Conservation (phyloP, 176 grass and related monocot species). For the Oryza officinalis region DNA sequence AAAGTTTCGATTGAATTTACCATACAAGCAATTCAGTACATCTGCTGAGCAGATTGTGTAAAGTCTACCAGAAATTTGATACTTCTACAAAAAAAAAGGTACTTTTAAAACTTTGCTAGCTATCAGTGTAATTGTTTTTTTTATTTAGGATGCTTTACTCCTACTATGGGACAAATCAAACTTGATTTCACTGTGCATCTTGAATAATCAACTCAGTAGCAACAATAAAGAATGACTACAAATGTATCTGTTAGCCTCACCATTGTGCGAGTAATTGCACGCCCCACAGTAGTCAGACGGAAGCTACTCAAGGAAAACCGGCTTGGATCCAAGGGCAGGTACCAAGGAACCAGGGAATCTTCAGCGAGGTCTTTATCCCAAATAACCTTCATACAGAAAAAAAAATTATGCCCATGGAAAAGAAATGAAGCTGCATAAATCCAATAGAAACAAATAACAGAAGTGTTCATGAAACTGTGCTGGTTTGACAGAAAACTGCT, state of each 20-base stretch:
- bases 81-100: neutral
- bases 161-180: conserved; percentile 8
- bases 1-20: conserved; percentile 9
- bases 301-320: conserved; percentile 88
- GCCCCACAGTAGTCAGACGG: conserved; percentile 79
- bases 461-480: neutral
- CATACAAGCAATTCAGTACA: neutral
- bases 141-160: conserved; percentile 1
- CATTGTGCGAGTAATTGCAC: conserved; percentile 73
- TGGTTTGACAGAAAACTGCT: neutral
- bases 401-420: neutral
- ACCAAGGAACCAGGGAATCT: conserved; percentile 92
- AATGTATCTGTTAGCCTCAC: conserved; percentile 40
- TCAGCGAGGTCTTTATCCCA: conserved; percentile 84
- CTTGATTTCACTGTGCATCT: conserved; percentile 19
- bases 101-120: neutral
- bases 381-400: conserved; percentile 67
- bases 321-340: conserved; percentile 83
- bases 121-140: neutral
- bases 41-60: neutral
- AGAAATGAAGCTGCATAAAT: conserved; percentile 17
- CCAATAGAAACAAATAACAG: conserved; percentile 23
- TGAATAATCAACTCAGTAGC: neutral
- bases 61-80: neutral
- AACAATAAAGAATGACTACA: neutral